Evolutionary conservation across 345 rosid species (phyloP).

Genomic region (Acer campestre): DNA sequence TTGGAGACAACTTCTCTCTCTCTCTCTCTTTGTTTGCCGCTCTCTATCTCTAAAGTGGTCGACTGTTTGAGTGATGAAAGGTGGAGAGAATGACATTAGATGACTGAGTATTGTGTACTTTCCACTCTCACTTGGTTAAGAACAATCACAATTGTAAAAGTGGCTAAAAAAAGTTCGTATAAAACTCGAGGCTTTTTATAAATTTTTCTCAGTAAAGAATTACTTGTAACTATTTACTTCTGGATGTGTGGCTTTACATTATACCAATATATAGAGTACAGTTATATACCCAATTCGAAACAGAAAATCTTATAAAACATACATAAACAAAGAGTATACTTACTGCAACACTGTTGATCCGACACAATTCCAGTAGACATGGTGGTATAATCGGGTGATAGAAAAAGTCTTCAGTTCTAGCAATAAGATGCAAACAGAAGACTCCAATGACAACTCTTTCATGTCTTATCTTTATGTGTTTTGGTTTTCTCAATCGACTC

Average conservation of each 20-base stretch:
- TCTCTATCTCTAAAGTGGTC: no score
- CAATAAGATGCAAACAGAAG: background rate
- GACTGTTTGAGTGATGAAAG: no score
- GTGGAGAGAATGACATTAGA: no score
- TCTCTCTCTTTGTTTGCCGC: no score
- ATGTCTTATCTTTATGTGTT: slow-evolving; percentile 41
- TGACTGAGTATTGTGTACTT: no score
- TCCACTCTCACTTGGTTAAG: no score
- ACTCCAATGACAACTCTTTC: background rate
- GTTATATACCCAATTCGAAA: background rate
- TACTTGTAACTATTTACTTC: background rate
- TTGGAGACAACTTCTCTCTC: no score
- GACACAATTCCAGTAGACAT: background rate
- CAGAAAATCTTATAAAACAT: background rate
- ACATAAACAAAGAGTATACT: background rate
- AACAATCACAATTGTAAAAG: no score
- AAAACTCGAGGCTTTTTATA: no score
- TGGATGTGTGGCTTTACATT: background rate
- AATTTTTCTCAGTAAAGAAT: background rate
- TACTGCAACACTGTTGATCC: background rate
- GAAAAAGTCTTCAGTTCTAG: background rate
- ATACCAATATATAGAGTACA: background rate
- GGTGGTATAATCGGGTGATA: no score
- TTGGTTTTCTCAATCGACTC: slow-evolving; percentile 71
- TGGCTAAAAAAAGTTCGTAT: no score